A percentile compares a stretch with the other conserved stretches of the same genome.
phyloP scores from a whole-genome alignment of 2,329 filamentous ascomycete genomes.

The Aureobasidium sp. region DNA sequence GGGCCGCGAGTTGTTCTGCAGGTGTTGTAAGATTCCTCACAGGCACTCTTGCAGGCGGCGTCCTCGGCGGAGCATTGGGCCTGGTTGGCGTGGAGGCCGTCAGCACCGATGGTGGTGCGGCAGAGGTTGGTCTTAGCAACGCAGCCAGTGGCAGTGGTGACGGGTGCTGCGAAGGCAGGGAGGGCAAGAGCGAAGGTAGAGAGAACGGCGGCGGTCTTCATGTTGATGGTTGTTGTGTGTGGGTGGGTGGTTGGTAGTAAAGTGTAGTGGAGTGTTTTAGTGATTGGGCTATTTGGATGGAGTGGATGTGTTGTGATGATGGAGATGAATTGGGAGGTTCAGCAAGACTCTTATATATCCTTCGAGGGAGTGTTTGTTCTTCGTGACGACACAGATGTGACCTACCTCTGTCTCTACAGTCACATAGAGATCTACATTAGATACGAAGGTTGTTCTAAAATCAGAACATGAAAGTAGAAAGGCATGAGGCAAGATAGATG shows the following conservation, averaged over 20 bases:
- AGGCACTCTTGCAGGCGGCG: constrained; percentile 15
- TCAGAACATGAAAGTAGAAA: background rate
- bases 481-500: background rate
- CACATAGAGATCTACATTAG: constrained; percentile 3
- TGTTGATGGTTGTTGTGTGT: constrained; percentile 2
- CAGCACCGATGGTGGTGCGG: background rate
- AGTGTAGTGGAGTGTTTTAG: background rate
- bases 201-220: constrained; percentile 8
- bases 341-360: constrained; percentile 6
- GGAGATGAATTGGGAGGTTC: background rate
- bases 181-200: constrained; percentile 8
- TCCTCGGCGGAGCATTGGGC: constrained; percentile 8
- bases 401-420: background rate
- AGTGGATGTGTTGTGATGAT: constrained; percentile 8
- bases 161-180: constrained; percentile 11
- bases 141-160: background rate
- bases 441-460: constrained; percentile 12
- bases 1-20: background rate
- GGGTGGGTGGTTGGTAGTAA: background rate
- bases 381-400: background rate
- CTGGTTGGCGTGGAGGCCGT: background rate
- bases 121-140: background rate
- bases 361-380: background rate
- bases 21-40: constrained; percentile 13
- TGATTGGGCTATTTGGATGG: background rate